Percentiles rank a stretch among this genome's conserved stretches.
These are phyloP conservation scores for Sporobolus alterniflorus DNA, from an alignment of 202 grass and related monocot genomes.

Conservation along the genomic window DNA sequence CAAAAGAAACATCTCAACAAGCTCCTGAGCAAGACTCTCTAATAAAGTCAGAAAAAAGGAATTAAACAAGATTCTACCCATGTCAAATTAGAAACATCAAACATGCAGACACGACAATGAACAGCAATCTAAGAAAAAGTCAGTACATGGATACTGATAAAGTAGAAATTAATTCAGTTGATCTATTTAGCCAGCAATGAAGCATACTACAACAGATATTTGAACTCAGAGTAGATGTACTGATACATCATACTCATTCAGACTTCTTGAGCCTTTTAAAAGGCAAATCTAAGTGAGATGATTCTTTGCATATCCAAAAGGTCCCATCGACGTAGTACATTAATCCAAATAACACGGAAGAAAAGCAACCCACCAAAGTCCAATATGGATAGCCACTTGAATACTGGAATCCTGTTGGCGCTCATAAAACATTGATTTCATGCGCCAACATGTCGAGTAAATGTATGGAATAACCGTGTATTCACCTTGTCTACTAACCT, in stretches of 20 bases:
- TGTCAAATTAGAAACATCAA: not conserved
- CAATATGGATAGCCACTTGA: conserved; percentile 61
- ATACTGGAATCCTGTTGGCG: no score
- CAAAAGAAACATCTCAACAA: conserved; percentile 80
- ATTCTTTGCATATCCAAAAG: conserved; percentile 15
- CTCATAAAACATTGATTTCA: no score
- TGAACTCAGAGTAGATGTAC: not conserved
- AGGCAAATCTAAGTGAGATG: not conserved
- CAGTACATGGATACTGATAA: conserved; percentile 10
- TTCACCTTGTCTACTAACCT: no score
- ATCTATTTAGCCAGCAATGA: not conserved
- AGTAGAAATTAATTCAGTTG: conserved; percentile 9
- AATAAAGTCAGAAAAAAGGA: conserved; percentile 15
- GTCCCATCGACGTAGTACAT: not conserved
- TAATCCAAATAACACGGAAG: conserved; percentile 14
- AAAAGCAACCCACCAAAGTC: conserved; percentile 65
- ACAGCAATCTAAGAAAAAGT: not conserved
- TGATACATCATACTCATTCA: conserved; percentile 15
- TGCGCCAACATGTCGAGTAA: no score
- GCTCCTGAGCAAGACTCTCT: conserved; percentile 76
- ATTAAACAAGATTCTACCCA: conserved; percentile 19
- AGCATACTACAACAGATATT: not conserved
- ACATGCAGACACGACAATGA: not conserved
- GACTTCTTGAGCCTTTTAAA: conserved; percentile 10
- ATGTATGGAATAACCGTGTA: no score